Evolutionary conservation across 495 filamentous ascomycete genomes (phyloP).

Genomic region (Aspergillus homomorphus): DNA sequence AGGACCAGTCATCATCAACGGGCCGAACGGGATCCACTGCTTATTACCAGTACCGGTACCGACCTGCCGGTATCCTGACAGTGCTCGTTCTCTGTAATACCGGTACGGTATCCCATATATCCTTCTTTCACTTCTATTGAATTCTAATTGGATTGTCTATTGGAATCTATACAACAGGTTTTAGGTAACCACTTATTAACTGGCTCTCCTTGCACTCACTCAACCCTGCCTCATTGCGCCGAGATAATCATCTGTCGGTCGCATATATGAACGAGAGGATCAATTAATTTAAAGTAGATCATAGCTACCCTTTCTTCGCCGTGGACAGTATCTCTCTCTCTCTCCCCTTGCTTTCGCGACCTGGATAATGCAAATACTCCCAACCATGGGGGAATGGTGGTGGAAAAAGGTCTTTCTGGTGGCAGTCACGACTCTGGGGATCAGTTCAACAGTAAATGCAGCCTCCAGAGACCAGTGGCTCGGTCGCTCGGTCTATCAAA

Average conservation of each 20-base stretch:
- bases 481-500: conserved; percentile 3
- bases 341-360: background rate
- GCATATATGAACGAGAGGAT: background rate
- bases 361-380: background rate
- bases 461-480: conserved; percentile 4
- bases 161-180: too few species aligned
- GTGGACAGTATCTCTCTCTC: background rate
- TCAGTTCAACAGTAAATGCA: background rate
- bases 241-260: too few species aligned
- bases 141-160: too few species aligned
- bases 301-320: background rate
- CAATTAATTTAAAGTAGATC: background rate
- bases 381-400: background rate
- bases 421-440: background rate
- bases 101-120: too few species aligned
- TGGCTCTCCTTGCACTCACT: too few species aligned
- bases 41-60: background rate
- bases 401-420: background rate
- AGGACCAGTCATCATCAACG: too few species aligned
- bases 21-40: background rate
- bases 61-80: too few species aligned
- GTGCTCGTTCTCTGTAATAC: too few species aligned
- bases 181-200: too few species aligned
- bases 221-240: too few species aligned
- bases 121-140: too few species aligned